A percentile compares a stretch with the other conserved stretches of the same genome.
Evolutionary conservation across 2,329 filamentous ascomycete genomes (phyloP).

Genomic region (Penicillium sp.): DNA sequence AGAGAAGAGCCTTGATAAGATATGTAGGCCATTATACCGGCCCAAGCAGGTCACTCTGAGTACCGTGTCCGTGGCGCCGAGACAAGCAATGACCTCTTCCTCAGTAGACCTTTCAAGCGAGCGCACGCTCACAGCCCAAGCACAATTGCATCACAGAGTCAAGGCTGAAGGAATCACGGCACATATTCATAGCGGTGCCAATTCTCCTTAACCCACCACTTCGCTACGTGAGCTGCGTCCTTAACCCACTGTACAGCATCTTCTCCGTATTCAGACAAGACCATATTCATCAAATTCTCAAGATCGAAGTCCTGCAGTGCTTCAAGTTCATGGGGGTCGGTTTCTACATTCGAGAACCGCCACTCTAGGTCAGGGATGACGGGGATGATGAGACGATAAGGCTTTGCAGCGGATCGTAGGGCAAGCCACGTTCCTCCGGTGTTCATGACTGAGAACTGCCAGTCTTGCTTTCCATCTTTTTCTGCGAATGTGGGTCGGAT

Average conservation of each 20-base stretch:
- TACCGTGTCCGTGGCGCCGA: background rate
- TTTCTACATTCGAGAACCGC: conserved; percentile 33
- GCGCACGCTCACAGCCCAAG: background rate
- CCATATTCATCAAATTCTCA: conserved; percentile 22
- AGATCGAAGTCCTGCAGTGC: conserved; percentile 33
- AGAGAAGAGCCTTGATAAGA: too few relatives aligned
- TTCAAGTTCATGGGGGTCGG: conserved; percentile 34
- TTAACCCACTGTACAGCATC: conserved; percentile 35
- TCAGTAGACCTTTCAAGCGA: background rate
- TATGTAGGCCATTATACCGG: background rate
- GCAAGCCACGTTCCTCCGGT: conserved; percentile 50
- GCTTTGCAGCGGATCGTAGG: conserved; percentile 74
- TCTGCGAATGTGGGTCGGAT: conserved; percentile 38
- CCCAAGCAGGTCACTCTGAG: background rate
- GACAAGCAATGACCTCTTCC: background rate
- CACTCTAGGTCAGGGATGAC: conserved; percentile 67
- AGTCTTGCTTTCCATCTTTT: conserved; percentile 34
- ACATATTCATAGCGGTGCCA: conserved; percentile 19
- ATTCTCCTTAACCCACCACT: conserved; percentile 41
- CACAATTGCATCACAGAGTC: background rate
- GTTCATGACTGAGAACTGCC: conserved; percentile 36
- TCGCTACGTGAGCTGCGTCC: conserved; percentile 35
- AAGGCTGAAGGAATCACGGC: background rate
- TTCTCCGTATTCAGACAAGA: conserved; percentile 27
- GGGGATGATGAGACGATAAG: conserved; percentile 67